Evolutionary conservation across 352 stramenopile species (phyloP), one percentile per base, ranked within the genome.

Genomic region (Pythium utonaiense): DNA sequence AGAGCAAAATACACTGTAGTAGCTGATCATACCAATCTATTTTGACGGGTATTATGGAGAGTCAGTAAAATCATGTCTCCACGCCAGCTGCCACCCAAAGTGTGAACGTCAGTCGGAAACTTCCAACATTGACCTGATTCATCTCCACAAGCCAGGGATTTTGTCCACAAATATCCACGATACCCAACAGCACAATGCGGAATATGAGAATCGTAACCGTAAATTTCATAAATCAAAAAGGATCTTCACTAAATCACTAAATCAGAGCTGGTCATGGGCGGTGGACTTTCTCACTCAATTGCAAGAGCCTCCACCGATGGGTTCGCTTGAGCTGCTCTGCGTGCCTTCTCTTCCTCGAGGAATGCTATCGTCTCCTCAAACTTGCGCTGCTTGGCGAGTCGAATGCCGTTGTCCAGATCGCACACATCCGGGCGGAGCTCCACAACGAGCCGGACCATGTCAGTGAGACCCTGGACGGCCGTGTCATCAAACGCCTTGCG

Each of bases 401-500:
- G 55, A 24, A 87, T 68, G 19, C 75, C 71, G n/a, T 74, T 74
- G 19, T 66, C 56, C 12, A 75, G 55, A 51, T 83, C 54, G 49
- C 70, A 83, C 24, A 70, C 44, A 25, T 69, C 47, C 6, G 62
- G 72, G 24, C 50, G 50, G 21, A 81, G 60, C 30, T 68, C 27
- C 4, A 87, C 40, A 47, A 89, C 60, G 25, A 73, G 80, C 33
- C 66, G 59, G 24, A 89, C 75, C 25, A 89, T 62, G 9, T 71
- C 53, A 3, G 66, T 60, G 33, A 75, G 69, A 0, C 77, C 79
- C 38, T 75, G 66, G 3, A 84, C 54, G 10, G 58, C 57, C 19
- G 75, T 76, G 54, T 86, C 70, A 13, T 74, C 66, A 28, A 89
- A 83, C 2, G 74, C 80, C 57, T 75, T 73, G 8, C 36, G 28